Evolutionary conservation across 2,329 filamentous ascomycete genomes (phyloP), one percentile per base, ranked within the genome.

Genomic region (Aureobasidium pullulans): DNA sequence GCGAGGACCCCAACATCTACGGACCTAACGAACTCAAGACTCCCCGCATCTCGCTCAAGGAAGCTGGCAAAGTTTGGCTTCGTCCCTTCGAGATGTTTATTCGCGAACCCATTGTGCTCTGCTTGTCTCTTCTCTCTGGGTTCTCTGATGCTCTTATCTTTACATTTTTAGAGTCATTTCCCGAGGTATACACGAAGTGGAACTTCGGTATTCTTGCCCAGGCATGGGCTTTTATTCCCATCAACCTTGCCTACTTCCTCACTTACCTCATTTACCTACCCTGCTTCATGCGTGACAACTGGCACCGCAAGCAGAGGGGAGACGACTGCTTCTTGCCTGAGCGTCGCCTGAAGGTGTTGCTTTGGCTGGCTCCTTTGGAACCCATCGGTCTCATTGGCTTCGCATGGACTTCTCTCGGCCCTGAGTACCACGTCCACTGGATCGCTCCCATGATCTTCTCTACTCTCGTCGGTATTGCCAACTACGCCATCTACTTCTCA

Each of bases 91-190:
- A 80, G 67, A 89, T 89, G 85, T 87, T 90, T 69, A 63, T 87
- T 36, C 87, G 83, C 0, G 88, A 91, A 73, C 87, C 88, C 4
- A 90, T 90, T 60, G 87, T 90, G 10, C 75, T 87, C 15, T 82
- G 81, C 39, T 76, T 90, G 5, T 89, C 87, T 1, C 78, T 90
- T 0, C 82, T 90, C 5, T 86, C 82, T 3, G 87, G 87, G 34
- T 90, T 90, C 76, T 84, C 81, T 9, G 87, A 90, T 61, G 86
- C 86, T 2, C 80, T 90, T 4, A 89, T 90, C 72, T 90, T 90
- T 76, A 88, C 88, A 77, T 88, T 87, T n/a, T n/a, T n/a, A n/a
- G 85, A 90, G 69, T 87, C 84, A 0, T 90, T 89, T 65, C 72
- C 76, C 0, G 76, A 88, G 1, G 86, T 90, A 2, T 88, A 88